phyloP scores from a whole-genome alignment of 2,329 filamentous ascomycete species.

The Chaetothyriales sp. region DNA sequence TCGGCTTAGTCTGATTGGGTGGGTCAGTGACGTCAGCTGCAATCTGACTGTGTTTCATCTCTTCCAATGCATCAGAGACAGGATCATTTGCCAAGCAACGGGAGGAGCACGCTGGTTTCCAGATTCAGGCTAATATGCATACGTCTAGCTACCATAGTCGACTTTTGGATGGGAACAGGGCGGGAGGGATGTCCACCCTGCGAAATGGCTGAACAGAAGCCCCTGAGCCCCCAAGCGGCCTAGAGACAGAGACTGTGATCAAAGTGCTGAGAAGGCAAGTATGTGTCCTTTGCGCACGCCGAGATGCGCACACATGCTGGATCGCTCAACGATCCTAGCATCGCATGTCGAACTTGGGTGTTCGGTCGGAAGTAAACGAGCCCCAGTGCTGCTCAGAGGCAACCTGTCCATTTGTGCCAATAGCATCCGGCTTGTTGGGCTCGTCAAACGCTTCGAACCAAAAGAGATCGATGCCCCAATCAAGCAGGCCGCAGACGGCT shows the following conservation, averaged over 20 bases:
- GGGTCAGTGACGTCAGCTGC: too few species aligned
- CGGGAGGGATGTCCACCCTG: neutral
- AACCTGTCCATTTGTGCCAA: conserved; percentile 46
- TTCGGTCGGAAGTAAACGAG: conserved; percentile 45
- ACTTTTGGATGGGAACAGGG: neutral
- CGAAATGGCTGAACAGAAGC: neutral
- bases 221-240: neutral
- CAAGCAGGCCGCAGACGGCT: conserved; percentile 48
- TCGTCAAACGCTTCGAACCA: conserved; percentile 60
- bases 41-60: too few species aligned
- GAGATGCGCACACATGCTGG: neutral
- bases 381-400: conserved; percentile 56
- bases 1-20: too few species aligned
- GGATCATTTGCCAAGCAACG: too few species aligned
- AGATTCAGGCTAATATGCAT: neutral
- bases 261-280: neutral
- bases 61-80: too few species aligned
- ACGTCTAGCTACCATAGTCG: neutral
- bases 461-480: conserved; percentile 54
- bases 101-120: neutral
- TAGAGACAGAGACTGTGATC: neutral
- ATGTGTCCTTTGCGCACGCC: neutral
- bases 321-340: neutral
- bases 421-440: conserved; percentile 50
- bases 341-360: conserved; percentile 21